Conservation (phyloP, 2,329 filamentous ascomycete genomes). For the Septoria petroselini region DNA sequence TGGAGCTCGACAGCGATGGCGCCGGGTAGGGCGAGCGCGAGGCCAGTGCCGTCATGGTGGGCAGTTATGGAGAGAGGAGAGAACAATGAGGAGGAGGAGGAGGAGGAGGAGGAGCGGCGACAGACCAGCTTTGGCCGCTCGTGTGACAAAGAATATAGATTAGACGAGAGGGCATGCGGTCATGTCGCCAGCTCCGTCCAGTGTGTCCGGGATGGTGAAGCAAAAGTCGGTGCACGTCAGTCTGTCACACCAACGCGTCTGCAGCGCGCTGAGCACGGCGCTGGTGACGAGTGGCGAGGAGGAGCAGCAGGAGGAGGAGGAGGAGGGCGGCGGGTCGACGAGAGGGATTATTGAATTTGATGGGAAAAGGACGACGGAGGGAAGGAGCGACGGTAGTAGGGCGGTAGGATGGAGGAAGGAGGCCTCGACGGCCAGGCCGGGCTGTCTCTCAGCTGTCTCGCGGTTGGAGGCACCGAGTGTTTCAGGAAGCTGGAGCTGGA, state of each 20-base stretch:
- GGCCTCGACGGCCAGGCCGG: not conserved
- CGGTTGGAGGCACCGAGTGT: constrained; percentile 3
- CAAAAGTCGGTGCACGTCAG: no score
- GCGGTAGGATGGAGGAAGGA: not conserved
- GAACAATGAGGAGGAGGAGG: not conserved
- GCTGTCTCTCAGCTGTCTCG: constrained; percentile 7
- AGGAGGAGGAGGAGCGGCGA: constrained; percentile 11
- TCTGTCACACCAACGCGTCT: not conserved
- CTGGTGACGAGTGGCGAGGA: not conserved
- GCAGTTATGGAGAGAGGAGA: not conserved
- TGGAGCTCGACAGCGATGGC: constrained; percentile 36
- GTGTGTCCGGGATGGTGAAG: no score
- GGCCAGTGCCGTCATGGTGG: constrained; percentile 71
- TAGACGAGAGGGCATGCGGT: constrained; percentile 4
- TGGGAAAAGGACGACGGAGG: not conserved
- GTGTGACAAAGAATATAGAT: constrained; percentile 20
- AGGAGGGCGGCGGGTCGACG: not conserved
- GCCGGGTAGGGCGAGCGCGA: constrained; percentile 69
- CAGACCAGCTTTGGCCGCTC: constrained; percentile 6
- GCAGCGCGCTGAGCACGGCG: not conserved
- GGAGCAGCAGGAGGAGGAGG: not conserved
- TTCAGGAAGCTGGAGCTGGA: constrained; percentile 2
- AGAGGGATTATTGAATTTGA: not conserved
- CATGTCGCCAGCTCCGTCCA: constrained; percentile 2
- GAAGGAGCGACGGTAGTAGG: not conserved